Evolutionary conservation across 176 grass and related monocot genomes (phyloP).

Genomic region (Oryza meyeriana): DNA sequence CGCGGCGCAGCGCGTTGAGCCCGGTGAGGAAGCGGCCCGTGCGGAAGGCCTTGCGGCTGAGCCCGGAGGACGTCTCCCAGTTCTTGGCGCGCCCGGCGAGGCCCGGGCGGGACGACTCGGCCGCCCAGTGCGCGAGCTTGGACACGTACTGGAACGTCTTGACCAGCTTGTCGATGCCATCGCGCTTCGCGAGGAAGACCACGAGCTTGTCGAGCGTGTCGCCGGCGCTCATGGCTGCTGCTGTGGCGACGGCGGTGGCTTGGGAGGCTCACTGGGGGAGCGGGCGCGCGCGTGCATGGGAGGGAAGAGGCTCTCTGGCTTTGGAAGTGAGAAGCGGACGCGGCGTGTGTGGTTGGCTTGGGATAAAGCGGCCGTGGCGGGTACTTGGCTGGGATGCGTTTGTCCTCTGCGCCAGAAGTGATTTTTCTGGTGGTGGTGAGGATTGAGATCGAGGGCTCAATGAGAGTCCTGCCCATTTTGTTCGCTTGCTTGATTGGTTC

Average conservation of each 20-base stretch:
- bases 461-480: neutral
- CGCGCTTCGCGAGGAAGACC: slow-evolving; percentile 95
- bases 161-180: slow-evolving; percentile 98
- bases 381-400: slow-evolving; percentile 36
- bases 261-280: neutral
- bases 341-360: slow-evolving; percentile 1
- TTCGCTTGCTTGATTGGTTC: slow-evolving; percentile 9
- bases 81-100: slow-evolving; percentile 70
- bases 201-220: slow-evolving; percentile 96
- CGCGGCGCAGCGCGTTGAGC: slow-evolving; percentile 67
- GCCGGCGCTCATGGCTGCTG: slow-evolving; percentile 46
- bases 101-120: slow-evolving; percentile 43
- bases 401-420: slow-evolving; percentile 18
- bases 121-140: slow-evolving; percentile 80
- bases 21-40: slow-evolving; percentile 79
- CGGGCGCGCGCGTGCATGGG: neutral
- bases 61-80: slow-evolving; percentile 91
- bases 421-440: slow-evolving; percentile 16
- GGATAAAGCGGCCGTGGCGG: slow-evolving; percentile 34
- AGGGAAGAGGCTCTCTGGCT: neutral
- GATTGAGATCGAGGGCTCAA: slow-evolving; percentile 9
- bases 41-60: slow-evolving; percentile 95
- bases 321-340: slow-evolving; percentile 2
- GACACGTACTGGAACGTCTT: slow-evolving; percentile 99
- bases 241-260: neutral